These are phyloP conservation scores for Coemansia sp. DNA, from an alignment of 192 early-diverging fungal genomes.

Conservation along the genomic window DNA sequence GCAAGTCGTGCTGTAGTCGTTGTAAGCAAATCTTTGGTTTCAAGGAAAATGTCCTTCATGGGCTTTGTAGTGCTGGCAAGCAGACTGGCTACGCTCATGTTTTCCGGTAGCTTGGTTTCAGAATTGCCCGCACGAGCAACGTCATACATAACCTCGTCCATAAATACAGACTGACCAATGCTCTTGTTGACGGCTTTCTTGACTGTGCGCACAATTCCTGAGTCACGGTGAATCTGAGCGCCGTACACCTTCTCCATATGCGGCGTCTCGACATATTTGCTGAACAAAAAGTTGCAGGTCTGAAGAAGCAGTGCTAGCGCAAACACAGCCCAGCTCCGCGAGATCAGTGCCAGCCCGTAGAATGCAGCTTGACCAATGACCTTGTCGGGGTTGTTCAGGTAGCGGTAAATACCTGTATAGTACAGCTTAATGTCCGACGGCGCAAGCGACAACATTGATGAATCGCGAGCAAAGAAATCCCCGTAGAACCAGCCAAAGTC, in stretches of 20 bases:
- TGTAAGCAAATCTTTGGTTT: conserved; percentile 50
- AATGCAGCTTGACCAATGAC: conserved; percentile 92
- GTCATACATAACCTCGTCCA: conserved; percentile 1
- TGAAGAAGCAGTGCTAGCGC: conserved; percentile 82
- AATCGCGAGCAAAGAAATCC: conserved; percentile 90
- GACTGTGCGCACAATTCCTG: conserved; percentile 65
- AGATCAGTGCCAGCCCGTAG: conserved; percentile 88
- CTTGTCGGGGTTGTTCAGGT: conserved; percentile 91
- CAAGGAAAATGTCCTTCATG: conserved; percentile 60
- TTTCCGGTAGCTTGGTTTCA: background rate
- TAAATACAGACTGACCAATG: conserved; percentile 46
- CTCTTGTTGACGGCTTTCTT: conserved; percentile 53
- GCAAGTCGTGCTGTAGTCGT: conserved; percentile 51
- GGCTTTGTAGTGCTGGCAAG: conserved; percentile 64
- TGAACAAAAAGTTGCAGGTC: conserved; percentile 77
- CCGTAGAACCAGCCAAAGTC: conserved; percentile 99
- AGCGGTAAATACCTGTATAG: conserved; percentile 93
- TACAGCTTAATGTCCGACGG: conserved; percentile 57
- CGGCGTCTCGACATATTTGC: conserved; percentile 85
- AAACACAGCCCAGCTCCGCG: conserved; percentile 78
- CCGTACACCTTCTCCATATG: conserved; percentile 92
- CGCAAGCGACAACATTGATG: conserved; percentile 54
- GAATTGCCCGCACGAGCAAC: background rate
- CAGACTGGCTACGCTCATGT: conserved; percentile 26
- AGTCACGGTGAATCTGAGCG: conserved; percentile 74